These are phyloP conservation scores for Ceratocystis ficicola DNA, from an alignment of 2,329 filamentous ascomycete species.

Conservation along the genomic window DNA sequence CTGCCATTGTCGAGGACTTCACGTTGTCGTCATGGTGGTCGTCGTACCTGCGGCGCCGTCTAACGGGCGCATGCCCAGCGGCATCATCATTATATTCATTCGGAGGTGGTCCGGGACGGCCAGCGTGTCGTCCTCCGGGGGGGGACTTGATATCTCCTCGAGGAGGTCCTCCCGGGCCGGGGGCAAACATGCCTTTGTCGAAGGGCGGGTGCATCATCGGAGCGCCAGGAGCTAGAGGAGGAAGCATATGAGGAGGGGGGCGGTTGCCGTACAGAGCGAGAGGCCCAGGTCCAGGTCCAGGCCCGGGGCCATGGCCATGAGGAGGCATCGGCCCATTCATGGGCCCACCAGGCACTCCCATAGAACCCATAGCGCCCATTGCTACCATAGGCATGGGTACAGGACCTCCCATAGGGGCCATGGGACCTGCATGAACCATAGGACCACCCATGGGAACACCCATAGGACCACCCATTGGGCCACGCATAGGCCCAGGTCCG, in stretches of 20 bases:
- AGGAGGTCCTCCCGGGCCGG: conserved; percentile 19
- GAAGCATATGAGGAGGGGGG: conserved; percentile 15
- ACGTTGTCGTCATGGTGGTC: conserved; percentile 18
- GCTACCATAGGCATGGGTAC: conserved; percentile 8
- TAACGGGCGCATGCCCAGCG: conserved; percentile 20
- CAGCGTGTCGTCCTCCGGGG: conserved; percentile 15
- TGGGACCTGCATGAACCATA: not conserved
- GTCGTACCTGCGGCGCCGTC: conserved; percentile 22
- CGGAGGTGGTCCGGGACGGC: conserved; percentile 13
- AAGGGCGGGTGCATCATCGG: conserved; percentile 16
- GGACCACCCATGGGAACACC: conserved; percentile 13
- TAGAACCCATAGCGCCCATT: conserved; percentile 16
- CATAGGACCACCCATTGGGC: conserved; percentile 13
- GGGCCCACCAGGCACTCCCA: conserved; percentile 15
- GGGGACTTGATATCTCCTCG: conserved; percentile 18
- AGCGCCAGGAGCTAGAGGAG: conserved; percentile 11
- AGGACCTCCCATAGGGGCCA: conserved; percentile 8
- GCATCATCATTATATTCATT: conserved; percentile 22
- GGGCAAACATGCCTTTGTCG: conserved; percentile 18
- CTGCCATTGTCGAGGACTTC: conserved; percentile 37
- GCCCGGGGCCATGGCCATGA: conserved; percentile 5
- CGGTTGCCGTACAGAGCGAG: conserved; percentile 18
- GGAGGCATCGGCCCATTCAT: conserved; percentile 16
- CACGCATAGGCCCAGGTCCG: not conserved
- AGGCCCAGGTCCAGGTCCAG: not conserved